These are phyloP conservation scores for Colletotrichum sp. DNA, from an alignment of 2,329 filamentous ascomycete species.

Conservation along the genomic window DNA sequence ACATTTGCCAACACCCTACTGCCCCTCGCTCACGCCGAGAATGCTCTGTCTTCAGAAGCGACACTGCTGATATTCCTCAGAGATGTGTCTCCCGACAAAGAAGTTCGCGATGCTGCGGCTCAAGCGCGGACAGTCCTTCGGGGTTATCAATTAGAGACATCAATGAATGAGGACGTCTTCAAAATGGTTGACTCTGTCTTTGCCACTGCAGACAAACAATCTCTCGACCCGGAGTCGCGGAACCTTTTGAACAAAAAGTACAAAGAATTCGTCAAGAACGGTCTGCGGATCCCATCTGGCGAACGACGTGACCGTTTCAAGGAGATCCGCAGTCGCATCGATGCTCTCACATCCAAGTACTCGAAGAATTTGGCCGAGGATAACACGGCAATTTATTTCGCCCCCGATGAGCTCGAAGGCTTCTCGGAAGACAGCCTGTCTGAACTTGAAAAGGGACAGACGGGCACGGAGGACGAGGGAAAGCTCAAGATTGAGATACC, in stretches of 20 bases:
- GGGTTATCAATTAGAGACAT: neutral
- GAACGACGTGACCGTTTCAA: neutral
- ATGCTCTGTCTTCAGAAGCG: neutral
- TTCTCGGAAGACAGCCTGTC: slow-evolving; percentile 38
- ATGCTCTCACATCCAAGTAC: neutral
- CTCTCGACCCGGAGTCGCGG: neutral
- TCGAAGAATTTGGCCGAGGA: neutral
- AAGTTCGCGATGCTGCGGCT: neutral
- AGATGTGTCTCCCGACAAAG: neutral
- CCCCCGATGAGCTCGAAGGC: neutral
- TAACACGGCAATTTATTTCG: neutral
- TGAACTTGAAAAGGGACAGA: slow-evolving; percentile 69
- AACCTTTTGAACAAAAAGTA: neutral
- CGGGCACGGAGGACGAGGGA: slow-evolving; percentile 63
- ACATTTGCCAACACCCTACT: neutral
- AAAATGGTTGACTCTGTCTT: neutral
- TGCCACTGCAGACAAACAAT: no score
- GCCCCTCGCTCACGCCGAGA: neutral
- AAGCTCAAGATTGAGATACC: slow-evolving; percentile 80
- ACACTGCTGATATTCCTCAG: neutral
- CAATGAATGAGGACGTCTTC: neutral
- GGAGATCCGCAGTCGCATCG: neutral
- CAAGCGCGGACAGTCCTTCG: neutral
- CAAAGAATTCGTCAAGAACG: neutral
- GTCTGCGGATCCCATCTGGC: neutral